A percentile compares a stretch with the other conserved stretches of the same genome.
Evolutionary conservation across 331 rosid genomes (phyloP).

Genomic region (Acacia pycnantha): DNA sequence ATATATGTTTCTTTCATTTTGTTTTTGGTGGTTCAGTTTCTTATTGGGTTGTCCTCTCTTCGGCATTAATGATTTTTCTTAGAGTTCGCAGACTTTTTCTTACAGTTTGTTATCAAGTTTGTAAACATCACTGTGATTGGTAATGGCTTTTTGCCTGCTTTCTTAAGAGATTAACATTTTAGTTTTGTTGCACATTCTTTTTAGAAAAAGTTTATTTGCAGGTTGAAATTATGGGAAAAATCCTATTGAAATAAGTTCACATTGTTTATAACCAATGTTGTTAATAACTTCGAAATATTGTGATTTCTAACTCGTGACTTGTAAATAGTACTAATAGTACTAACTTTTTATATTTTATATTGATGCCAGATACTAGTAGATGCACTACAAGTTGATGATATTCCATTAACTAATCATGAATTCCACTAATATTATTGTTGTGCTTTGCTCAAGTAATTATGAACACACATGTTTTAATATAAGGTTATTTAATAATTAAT

Average conservation of each 20-base stretch:
- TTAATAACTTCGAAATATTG: neutral
- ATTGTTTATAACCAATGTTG: neutral
- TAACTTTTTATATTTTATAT: no score
- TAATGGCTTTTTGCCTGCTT: neutral
- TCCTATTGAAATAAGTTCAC: neutral
- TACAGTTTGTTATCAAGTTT: neutral
- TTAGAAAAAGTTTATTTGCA: neutral
- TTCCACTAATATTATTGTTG: neutral
- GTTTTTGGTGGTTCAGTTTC: neutral
- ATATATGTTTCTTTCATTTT: neutral
- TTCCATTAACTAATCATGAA: neutral
- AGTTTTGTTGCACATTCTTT: neutral
- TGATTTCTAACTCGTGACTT: neutral
- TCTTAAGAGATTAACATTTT: neutral
- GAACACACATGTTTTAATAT: neutral
- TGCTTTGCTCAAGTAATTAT: neutral
- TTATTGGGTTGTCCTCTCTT: neutral
- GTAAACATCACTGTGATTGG: neutral
- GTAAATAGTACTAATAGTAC: no score
- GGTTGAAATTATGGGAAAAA: neutral
- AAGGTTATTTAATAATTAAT: neutral
- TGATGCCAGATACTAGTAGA: no score
- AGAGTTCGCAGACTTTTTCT: conserved; percentile 1
- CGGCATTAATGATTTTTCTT: conserved; percentile 3
- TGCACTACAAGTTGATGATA: neutral